Conservation (phyloP, 164 flowering plant genomes). For the Kingdonia uniflora region DNA sequence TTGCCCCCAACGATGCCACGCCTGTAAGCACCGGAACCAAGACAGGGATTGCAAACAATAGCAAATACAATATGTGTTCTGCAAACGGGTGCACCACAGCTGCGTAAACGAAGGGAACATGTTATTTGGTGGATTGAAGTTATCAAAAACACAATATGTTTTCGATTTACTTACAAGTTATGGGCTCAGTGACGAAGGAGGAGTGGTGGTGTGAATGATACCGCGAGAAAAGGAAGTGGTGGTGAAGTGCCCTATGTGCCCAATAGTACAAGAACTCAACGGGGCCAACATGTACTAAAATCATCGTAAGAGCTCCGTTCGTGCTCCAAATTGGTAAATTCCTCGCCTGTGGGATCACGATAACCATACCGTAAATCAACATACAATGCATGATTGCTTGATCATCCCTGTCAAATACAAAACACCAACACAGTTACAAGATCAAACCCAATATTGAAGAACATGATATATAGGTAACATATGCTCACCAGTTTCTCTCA, state of each 20-base stretch:
- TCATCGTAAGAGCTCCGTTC: constrained; percentile 18
- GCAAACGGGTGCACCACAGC: constrained; percentile 58
- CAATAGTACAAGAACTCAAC: constrained; percentile 48
- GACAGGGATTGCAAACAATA: constrained; percentile 30
- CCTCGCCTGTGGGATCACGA: not conserved
- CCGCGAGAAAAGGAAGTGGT: constrained; percentile 40
- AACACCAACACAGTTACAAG: too few species aligned
- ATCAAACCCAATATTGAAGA: not conserved
- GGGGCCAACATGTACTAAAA: constrained; percentile 31
- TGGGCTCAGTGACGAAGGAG: constrained; percentile 45
- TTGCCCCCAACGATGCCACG: constrained; percentile 15
- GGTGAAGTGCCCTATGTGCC: constrained; percentile 47
- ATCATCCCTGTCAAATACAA: constrained; percentile 11
- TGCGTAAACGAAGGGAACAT: constrained; percentile 12
- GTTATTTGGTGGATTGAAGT: not conserved
- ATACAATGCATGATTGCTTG: constrained; percentile 8
- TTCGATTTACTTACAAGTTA: constrained; percentile 23
- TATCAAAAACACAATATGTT: not conserved
- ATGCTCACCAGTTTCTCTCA: constrained; percentile 8
- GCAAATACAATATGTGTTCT: constrained; percentile 27
- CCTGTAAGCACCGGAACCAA: constrained; percentile 6
- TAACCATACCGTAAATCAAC: not conserved
- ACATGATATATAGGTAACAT: too few species aligned
- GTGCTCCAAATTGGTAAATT: constrained; percentile 32
- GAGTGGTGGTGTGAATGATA: constrained; percentile 54